phyloP scores from a whole-genome alignment of 192 early-diverging fungal species.

The Coemansia umbellata region DNA sequence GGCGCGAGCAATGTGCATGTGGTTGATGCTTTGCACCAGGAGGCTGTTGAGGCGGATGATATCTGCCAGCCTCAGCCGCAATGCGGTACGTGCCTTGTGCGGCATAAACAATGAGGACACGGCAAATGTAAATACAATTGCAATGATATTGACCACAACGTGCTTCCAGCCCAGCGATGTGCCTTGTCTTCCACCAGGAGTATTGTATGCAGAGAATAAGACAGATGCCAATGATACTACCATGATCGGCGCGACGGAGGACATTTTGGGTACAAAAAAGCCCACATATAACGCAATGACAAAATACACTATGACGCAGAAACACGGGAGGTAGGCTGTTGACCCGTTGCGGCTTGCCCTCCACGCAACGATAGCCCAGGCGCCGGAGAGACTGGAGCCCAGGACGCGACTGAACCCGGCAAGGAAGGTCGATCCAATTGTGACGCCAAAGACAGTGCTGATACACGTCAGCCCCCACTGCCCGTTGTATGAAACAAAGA shows the following conservation, averaged over 20 bases:
- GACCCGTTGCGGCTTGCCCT: conserved; percentile 11
- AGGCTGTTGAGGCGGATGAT: conserved; percentile 28
- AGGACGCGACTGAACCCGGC: conserved; percentile 29
- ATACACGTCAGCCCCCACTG: conserved; percentile 36
- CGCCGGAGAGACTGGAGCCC: conserved; percentile 12
- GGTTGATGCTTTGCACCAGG: conserved; percentile 27
- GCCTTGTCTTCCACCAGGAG: not conserved
- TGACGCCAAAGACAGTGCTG: conserved; percentile 28
- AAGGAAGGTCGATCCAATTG: conserved; percentile 31
- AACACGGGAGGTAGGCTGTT: conserved; percentile 12
- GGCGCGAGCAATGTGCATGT: conserved; percentile 36
- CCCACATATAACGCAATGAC: conserved; percentile 18
- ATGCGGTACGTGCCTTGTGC: conserved; percentile 37
- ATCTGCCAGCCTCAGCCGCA: conserved; percentile 26
- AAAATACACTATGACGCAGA: conserved; percentile 32
- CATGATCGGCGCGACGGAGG: conserved; percentile 24
- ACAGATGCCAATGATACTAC: conserved; percentile 34
- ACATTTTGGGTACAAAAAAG: conserved; percentile 21
- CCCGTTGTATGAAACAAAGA: conserved; percentile 21
- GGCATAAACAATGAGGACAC: conserved; percentile 41
- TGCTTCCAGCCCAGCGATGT: conserved; percentile 36
- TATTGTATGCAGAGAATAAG: conserved; percentile 19
- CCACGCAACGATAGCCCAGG: conserved; percentile 44
- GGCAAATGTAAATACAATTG: conserved; percentile 26
- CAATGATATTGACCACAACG: conserved; percentile 27